Evolutionary conservation across 805 yeast species (phyloP).

Genomic region (Ogataea ganodermae): DNA sequence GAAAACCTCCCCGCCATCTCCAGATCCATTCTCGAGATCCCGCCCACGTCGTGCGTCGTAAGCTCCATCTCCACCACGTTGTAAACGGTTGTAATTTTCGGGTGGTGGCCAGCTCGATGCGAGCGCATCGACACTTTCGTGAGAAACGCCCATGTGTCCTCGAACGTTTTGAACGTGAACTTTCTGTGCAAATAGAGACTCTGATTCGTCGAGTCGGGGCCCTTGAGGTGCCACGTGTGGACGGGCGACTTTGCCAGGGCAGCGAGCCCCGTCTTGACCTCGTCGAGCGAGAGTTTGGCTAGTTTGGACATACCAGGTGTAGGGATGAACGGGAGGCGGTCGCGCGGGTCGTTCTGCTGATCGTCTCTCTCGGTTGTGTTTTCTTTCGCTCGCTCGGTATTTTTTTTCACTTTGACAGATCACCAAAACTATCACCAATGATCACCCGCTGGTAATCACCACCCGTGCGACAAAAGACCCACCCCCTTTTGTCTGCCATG

Average conservation of each 20-base stretch:
- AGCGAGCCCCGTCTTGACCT: conserved; percentile 25
- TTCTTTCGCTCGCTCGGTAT: no score
- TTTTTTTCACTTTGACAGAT: background rate
- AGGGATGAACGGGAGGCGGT: background rate
- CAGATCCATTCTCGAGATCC: conserved; percentile 58
- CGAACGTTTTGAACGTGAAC: conserved; percentile 50
- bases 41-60: conserved; percentile 65
- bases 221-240: background rate
- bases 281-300: conserved; percentile 28
- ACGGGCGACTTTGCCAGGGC: conserved; percentile 3
- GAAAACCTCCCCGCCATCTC: conserved; percentile 54
- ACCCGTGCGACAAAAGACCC: background rate
- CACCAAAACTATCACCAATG: background rate
- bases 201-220: background rate
- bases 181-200: background rate
- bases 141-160: conserved; percentile 67
- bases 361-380: no score
- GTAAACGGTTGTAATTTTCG: conserved; percentile 64
- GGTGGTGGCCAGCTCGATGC: conserved; percentile 67
- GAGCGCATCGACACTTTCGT: conserved; percentile 58
- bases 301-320: conserved; percentile 32
- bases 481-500: conserved; percentile 25
- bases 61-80: conserved; percentile 55
- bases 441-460: background rate
- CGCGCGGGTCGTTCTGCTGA: background rate